Evolutionary conservation across 306 rosid genomes (phyloP).

Genomic region (Cucurbita ficifolia): DNA sequence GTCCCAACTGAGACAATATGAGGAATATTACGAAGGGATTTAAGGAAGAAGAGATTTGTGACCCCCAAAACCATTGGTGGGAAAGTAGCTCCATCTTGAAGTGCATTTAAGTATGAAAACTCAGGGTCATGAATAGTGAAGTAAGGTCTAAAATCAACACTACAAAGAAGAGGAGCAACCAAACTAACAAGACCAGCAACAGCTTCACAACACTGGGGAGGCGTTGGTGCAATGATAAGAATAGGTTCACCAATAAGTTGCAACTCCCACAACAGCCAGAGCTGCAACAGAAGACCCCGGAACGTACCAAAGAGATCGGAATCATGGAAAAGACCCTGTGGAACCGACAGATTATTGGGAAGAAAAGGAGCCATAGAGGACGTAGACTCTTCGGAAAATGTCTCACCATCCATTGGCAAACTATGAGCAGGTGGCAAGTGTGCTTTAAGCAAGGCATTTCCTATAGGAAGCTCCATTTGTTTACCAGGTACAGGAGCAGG

Average conservation of each 20-base stretch:
- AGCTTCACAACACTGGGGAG: constrained; percentile 95
- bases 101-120: constrained; percentile 56
- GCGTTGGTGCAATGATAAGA: constrained; percentile 81
- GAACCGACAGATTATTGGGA: constrained; percentile 55
- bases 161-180: constrained; percentile 78
- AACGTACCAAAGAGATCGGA: constrained; percentile 74
- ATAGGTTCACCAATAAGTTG: constrained; percentile 79
- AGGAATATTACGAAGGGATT: constrained; percentile 60
- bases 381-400: constrained; percentile 46
- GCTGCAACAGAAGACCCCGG: constrained; percentile 72
- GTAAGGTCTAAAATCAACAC: constrained; percentile 88
- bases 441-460: constrained; percentile 73
- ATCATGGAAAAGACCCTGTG: constrained; percentile 86
- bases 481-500: constrained; percentile 69
- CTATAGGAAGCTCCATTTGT: constrained; percentile 88
- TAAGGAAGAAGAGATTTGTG: constrained; percentile 87
- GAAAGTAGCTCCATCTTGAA: constrained; percentile 53
- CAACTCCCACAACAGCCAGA: constrained; percentile 93
- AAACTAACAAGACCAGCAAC: constrained; percentile 89
- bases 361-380: constrained; percentile 64
- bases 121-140: constrained; percentile 84
- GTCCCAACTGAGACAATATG: constrained; percentile 82
- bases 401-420: constrained; percentile 41
- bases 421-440: constrained; percentile 78
- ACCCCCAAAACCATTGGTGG: constrained; percentile 84